These are phyloP conservation scores for Pseudogymnoascus sp. DNA, from an alignment of 2,329 filamentous ascomycete genomes.

Conservation along the genomic window DNA sequence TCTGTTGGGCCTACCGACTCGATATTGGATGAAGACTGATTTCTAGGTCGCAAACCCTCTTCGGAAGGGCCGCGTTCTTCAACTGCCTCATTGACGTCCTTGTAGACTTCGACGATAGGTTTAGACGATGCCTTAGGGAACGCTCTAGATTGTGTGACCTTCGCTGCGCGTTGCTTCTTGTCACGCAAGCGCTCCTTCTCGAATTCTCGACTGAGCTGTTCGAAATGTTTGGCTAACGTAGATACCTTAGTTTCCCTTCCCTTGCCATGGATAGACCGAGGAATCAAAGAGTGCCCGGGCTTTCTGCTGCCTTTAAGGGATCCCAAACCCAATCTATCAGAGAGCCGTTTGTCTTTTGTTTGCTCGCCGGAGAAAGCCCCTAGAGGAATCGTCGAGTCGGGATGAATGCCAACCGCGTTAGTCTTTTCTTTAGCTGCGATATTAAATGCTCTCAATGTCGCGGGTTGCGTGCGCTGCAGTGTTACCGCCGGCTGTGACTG, in stretches of 20 bases:
- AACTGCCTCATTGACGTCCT: slow-evolving; percentile 86
- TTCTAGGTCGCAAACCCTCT: slow-evolving; percentile 40
- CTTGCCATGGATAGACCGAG: slow-evolving; percentile 67
- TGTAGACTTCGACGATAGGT: slow-evolving; percentile 91
- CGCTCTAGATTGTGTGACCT: slow-evolving; percentile 64
- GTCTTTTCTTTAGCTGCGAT: slow-evolving; percentile 12
- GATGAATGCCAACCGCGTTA: slow-evolving; percentile 11
- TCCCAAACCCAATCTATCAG: slow-evolving; percentile 59
- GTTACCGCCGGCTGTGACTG: slow-evolving; percentile 28
- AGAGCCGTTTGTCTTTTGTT: slow-evolving; percentile 58
- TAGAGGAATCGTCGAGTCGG: slow-evolving; percentile 14
- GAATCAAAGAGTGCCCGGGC: slow-evolving; percentile 66
- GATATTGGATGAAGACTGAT: background rate
- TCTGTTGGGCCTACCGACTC: background rate
- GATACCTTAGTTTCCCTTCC: slow-evolving; percentile 72
- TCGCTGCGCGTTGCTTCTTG: slow-evolving; percentile 69
- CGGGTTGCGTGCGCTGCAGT: slow-evolving; percentile 21
- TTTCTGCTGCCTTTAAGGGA: slow-evolving; percentile 54
- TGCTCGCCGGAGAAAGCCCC: slow-evolving; percentile 21
- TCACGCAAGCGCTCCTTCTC: slow-evolving; percentile 88
- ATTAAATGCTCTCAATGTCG: slow-evolving; percentile 3
- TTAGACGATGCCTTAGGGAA: slow-evolving; percentile 90
- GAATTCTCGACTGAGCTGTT: slow-evolving; percentile 92
- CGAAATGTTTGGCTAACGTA: slow-evolving; percentile 89
- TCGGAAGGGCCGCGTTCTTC: slow-evolving; percentile 64